Percentiles rank a stretch among this genome's conserved stretches.
These are phyloP conservation scores for Leccinum huronense DNA, from an alignment of 1,284 basidiomycete genomes.

Conservation along the genomic window DNA sequence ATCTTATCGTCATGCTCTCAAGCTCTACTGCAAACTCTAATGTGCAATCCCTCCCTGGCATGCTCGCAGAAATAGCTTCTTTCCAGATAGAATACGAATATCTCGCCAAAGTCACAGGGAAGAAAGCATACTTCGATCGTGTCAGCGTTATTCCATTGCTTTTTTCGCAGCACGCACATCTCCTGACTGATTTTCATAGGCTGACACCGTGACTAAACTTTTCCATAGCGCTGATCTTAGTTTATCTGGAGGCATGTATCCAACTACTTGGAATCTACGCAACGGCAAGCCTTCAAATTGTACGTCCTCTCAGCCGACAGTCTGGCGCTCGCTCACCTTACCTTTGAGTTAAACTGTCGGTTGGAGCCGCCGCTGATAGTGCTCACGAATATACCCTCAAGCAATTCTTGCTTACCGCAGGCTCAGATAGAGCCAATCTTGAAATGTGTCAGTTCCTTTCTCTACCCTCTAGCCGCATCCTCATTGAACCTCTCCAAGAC, in stretches of 20 bases:
- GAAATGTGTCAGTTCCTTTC: constrained; percentile 56
- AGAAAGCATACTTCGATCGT: constrained; percentile 44
- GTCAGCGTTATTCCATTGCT: constrained; percentile 33
- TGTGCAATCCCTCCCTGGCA: constrained; percentile 34
- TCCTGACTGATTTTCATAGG: constrained; percentile 36
- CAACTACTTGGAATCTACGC: constrained; percentile 48
- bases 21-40: neutral
- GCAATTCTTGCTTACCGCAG: constrained; percentile 63
- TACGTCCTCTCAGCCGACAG: constrained; percentile 30
- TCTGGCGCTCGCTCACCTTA: constrained; percentile 3
- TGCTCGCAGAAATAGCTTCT: constrained; percentile 56
- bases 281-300: constrained; percentile 42
- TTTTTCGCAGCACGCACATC: neutral
- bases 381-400: constrained; percentile 76
- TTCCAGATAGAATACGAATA: constrained; percentile 60
- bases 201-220: constrained; percentile 48
- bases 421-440: constrained; percentile 54
- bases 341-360: constrained; percentile 48
- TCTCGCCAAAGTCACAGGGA: constrained; percentile 54
- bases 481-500: constrained; percentile 45
- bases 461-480: neutral
- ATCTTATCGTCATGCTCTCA: constrained; percentile 3
- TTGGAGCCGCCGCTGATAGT: constrained; percentile 67
- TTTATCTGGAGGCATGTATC: constrained; percentile 53
- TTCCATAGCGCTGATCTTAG: constrained; percentile 47